A percentile compares a stretch with the other conserved stretches of the same genome.
These are phyloP conservation scores for Capronia epimyces DNA, from an alignment of 2,329 filamentous ascomycete genomes.

Conservation along the genomic window DNA sequence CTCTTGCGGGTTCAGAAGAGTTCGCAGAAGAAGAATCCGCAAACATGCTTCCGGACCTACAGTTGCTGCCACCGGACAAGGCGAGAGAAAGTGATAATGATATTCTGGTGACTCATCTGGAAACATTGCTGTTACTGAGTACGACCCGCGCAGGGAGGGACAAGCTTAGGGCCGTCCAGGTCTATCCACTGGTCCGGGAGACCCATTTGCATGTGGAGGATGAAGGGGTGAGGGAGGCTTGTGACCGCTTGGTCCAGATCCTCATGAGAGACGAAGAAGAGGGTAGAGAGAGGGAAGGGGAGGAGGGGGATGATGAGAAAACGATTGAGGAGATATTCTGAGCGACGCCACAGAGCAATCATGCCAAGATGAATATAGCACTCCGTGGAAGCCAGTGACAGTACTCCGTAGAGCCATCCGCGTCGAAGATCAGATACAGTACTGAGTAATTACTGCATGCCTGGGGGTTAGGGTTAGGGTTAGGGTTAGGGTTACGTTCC, in stretches of 20 bases:
- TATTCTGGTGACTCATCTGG: constrained; percentile 80
- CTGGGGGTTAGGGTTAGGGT: too few species aligned
- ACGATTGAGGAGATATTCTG: constrained; percentile 45
- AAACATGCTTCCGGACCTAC: constrained; percentile 82
- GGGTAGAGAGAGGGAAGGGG: constrained; percentile 30
- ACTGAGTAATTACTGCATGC: too few species aligned
- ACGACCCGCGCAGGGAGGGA: constrained; percentile 72
- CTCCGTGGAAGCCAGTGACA: background rate
- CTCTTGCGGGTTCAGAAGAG: constrained; percentile 81
- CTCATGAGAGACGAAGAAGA: constrained; percentile 73
- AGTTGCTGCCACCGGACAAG: constrained; percentile 86
- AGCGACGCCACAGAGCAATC: constrained; percentile 6
- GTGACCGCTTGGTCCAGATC: constrained; percentile 84
- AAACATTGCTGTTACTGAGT: constrained; percentile 78
- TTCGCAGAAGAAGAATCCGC: constrained; percentile 81
- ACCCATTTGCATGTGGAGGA: constrained; percentile 72
- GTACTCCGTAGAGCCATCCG: too few species aligned
- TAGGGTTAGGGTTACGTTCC: too few species aligned
- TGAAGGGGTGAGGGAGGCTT: constrained; percentile 74
- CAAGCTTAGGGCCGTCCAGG: constrained; percentile 66
- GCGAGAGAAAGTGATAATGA: constrained; percentile 68
- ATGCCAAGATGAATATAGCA: background rate
- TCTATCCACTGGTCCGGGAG: constrained; percentile 86
- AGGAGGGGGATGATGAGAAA: constrained; percentile 40
- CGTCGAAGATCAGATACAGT: too few species aligned